Percentiles rank a stretch among this genome's conserved stretches.
phyloP scores from a whole-genome alignment of 2,329 filamentous ascomycete species.

The Penicillium olsonii region DNA sequence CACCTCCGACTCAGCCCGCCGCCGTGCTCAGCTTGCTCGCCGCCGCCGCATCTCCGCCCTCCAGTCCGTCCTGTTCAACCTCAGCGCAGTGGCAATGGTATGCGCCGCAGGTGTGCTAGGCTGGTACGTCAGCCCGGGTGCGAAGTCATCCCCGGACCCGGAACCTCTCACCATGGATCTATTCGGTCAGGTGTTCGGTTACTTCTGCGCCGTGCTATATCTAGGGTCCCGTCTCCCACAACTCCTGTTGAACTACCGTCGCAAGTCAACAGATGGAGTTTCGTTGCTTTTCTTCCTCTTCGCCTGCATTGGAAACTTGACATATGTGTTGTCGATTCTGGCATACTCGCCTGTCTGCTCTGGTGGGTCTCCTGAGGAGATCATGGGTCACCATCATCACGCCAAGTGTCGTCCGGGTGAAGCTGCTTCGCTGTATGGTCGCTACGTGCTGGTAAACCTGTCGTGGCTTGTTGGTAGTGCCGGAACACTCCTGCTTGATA shows the following conservation, averaged over 20 bases:
- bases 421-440: slow-evolving; percentile 66
- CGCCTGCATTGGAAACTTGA: slow-evolving; percentile 91
- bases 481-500: slow-evolving; percentile 81
- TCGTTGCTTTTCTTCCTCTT: slow-evolving; percentile 96
- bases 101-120: slow-evolving; percentile 79
- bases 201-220: slow-evolving; percentile 85
- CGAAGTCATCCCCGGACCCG: slow-evolving; percentile 20
- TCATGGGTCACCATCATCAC: slow-evolving; percentile 10
- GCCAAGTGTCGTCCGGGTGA: slow-evolving; percentile 65
- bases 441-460: slow-evolving; percentile 85
- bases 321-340: slow-evolving; percentile 88
- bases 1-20: slow-evolving; percentile 28
- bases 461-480: slow-evolving; percentile 89
- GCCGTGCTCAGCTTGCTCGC: slow-evolving; percentile 14
- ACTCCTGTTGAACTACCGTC: slow-evolving; percentile 84
- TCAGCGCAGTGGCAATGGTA: slow-evolving; percentile 74
- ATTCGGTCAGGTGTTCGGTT: slow-evolving; percentile 88
- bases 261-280: slow-evolving; percentile 90
- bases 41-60: slow-evolving; percentile 39
- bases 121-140: slow-evolving; percentile 71
- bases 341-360: slow-evolving; percentile 78
- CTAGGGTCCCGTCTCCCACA: slow-evolving; percentile 88
- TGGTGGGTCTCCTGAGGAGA: slow-evolving; percentile 24
- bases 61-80: slow-evolving; percentile 68
- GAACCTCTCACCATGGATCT: slow-evolving; percentile 65